Conservation (phyloP, 1,284 basidiomycete genomes). For the Porogramme epimiltina region DNA sequence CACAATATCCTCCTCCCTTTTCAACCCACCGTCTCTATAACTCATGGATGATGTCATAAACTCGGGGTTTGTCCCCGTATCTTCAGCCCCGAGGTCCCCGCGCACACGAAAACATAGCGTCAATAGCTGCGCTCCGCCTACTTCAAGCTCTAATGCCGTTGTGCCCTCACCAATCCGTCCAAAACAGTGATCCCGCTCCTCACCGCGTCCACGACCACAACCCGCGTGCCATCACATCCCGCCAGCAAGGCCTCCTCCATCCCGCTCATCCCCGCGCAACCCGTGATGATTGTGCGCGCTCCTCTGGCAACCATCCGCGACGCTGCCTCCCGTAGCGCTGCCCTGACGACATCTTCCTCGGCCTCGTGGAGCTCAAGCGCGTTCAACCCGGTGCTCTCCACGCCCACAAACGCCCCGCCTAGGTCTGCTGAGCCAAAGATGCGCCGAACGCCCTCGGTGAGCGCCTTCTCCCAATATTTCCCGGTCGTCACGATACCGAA, state of each 20-base stretch:
- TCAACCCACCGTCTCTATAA: no score
- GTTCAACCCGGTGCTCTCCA: conserved; percentile 43
- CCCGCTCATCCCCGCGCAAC: conserved; percentile 53
- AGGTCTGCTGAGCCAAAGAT: conserved; percentile 18
- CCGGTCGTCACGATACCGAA: conserved; percentile 55
- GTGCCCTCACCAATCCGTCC: conserved; percentile 21
- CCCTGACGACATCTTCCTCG: conserved; percentile 36
- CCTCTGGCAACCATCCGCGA: conserved; percentile 26
- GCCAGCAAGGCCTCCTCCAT: conserved; percentile 42
- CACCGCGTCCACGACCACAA: conserved; percentile 46
- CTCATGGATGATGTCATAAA: no score
- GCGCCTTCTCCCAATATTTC: conserved; percentile 43
- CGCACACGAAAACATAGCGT: no score
- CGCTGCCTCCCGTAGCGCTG: conserved; percentile 37
- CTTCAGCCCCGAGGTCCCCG: no score
- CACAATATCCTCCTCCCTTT: no score
- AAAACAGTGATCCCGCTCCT: conserved; percentile 27
- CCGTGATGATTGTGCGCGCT: conserved; percentile 40
- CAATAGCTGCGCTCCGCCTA: no score
- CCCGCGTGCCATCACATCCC: conserved; percentile 26
- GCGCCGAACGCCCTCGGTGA: conserved; percentile 27
- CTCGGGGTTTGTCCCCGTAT: no score
- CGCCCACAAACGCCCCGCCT: conserved; percentile 37
- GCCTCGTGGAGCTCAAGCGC: conserved; percentile 44
- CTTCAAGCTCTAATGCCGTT: neutral